Base-by-base conservation (phyloP, 2,329 filamentous ascomycete species). In the Parafenestella ontariensis region DNA sequence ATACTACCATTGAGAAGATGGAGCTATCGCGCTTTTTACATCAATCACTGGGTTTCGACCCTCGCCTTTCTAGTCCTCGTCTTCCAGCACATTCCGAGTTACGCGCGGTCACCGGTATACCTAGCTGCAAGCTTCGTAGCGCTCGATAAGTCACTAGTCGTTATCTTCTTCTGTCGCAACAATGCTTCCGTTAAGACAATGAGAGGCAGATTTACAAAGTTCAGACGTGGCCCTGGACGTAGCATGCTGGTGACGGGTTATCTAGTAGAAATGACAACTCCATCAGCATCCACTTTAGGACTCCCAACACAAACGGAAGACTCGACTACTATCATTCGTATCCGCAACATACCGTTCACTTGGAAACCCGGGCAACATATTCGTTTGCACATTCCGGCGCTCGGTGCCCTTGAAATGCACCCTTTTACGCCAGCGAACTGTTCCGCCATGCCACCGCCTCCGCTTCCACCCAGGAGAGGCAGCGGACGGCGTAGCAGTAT, bases 291-390 rank as follows among this genome's bases (percentile, higher is more conserved):
- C 11, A 54, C 49, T 26, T 28, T 49, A 5, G 52, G 41, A 7
- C 48, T 58, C 5, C 54, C 51, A 5, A 23, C 46, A 3, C 50
- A 55, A 7, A 37, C 54, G 4, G 46, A 34, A 17, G 56, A 64
- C n/a, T 49, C 54, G 1, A 60, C 64, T 1, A 69, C 64, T 0
- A 54, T 63, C 8, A 58, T 72, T 4, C 58, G 65, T 1, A 57
- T 72, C 15, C 48, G 56, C n/a, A 56, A 67, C 33, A 42, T 71
- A 3, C 66, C 64, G 1, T 58, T 70, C 13, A 33, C 48, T 2
- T 72, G 67, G 68, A 62, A 49, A 31, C 67, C 70, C n/a, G 70
- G 70, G 3, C 70, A 71, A 39, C 70, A 72, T 48, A 49, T 72
- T 5, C 55, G 70, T n/a, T 20, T 71, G 1, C 68, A 62, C 39